Base-by-base conservation (phyloP, 805 yeast genomes). In the Teunomyces lycoperdinae region DNA sequence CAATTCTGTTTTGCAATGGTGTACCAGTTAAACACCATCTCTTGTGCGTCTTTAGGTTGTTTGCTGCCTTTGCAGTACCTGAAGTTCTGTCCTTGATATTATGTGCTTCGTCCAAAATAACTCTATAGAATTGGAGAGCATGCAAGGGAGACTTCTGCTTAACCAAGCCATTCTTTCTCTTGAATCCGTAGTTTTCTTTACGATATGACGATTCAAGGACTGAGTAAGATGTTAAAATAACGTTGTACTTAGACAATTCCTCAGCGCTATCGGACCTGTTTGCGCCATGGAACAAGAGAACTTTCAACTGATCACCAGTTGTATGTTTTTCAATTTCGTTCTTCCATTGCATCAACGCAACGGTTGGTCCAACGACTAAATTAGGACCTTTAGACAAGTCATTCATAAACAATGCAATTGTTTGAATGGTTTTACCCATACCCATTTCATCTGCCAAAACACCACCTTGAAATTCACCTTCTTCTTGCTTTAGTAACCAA, bases 361-460 rank as follows among this genome's bases (percentile, higher is more conserved):
- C 99, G 0, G 99, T 92, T 0, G 99, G 99, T 0, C 97, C 98
- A 14, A 94, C 87, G 4, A 94, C 98, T 51, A 94, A 70, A 54
- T 84, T 88, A 8, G 97, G 97, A 9, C 80, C 70, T 54, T 82
- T 84, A 0, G 71, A 58, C 43, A 76, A 62, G 63, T 89, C 95
- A 42, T 76, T 66, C 82, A 91, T 81, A 60, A 94, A 80, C 40
- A 94, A 68, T 0, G 95, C 94, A 51, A 94, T 92, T 33, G 96
- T 92, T 68, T 94, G 99, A 43, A 94, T 91, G 0, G 99, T 94
- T 60, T 94, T 94, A 53, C 99, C 99, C 98, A 94, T 92, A 32
- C 99, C 99, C 99, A 94, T 94, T 67, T 94, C 99, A 71, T 94
- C 99, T 4, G 99, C 98, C 42, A 94, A 71, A 8, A 94, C 85